Evolutionary conservation across 805 yeast genomes (phyloP), one percentile per base, ranked within the genome.

Genomic region (Starmera quercuum): DNA sequence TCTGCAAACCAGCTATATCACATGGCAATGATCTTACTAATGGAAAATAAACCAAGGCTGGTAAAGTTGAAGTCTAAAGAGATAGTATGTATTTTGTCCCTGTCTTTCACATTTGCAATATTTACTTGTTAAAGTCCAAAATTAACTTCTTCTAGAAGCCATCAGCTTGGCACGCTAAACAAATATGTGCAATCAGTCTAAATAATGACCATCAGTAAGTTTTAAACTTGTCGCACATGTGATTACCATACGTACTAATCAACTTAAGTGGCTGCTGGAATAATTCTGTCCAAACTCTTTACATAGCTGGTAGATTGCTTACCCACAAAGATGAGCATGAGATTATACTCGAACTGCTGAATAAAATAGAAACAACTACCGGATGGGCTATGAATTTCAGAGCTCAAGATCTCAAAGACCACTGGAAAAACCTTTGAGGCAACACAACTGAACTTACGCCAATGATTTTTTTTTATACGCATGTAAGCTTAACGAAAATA

Each of bases 1-100:
- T 57, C 61, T 5, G 54, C 61, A 4, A 61, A 60, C 38, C 66
- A 62, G 34, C 31, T 63, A 28, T 62, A 51, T 36, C 68, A 63
- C 33, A 60, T 55, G 62, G 56, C 62, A 4, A 49, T 57, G 30
- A 64, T 64, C 9, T 30, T 64, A 14, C 37, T 64, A 45, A 49
- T 57, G 37, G 66, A 62, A 30, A 60, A 62, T 33, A 64, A 62
- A 37, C 69, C 69, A 16, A 47, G 67, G 26, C 38, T 46, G 4
- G n/a, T n/a, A n/a, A n/a, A n/a, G n/a, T n/a, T n/a, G n/a, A n/a
- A n/a, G n/a, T n/a, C n/a, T n/a, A n/a, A n/a, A n/a, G n/a, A n/a
- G n/a, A n/a, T n/a, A n/a, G n/a, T n/a, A n/a, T n/a, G n/a, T n/a
- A n/a, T n/a, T n/a, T n/a, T n/a, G n/a, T n/a, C n/a, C n/a, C n/a